Base-by-base conservation (phyloP, 768 basidiomycete species). In the Tulasnella sp. region DNA sequence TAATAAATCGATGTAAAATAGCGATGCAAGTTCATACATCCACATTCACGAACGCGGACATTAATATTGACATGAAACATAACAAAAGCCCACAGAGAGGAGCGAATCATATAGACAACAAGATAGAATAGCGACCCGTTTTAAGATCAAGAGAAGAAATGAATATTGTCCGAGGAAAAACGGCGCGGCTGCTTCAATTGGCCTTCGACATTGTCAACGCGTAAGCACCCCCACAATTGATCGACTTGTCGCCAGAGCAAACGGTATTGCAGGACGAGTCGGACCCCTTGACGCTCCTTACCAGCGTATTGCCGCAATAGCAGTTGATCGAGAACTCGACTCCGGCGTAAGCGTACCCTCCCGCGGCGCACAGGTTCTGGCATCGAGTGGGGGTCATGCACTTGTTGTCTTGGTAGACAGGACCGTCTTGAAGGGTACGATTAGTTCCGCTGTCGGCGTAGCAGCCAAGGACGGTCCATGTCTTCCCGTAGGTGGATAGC, bases 291-390 rank as follows among this genome's bases (percentile, higher is more conserved):
- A 64, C 37, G 35, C n/a, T 52, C 42, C 34, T 62, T n/a, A 44
- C 14, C 63, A 64, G 32, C 8, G 63, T 26, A 32, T 64, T 64
- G 2, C 63, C 39, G 59, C 71, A 72, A 17, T 34, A 72, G 42
- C 71, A 72, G 34, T 72, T 35, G 22, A 29, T 63, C 32, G 68
- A 34, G 40, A 29, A 35, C 41, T 72, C 71, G 41, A 72, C 67
- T 26, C 71, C 71, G 26, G 37, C 17, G 41, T 64, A 72, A 26
- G 29, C 3, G 63, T 37, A 72, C 7, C 71, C 71, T 19, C 14
- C 32, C 11, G 32, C 41, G 11, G 26, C 35, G 41, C 71, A 72
- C 32, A 59, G 22, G 39, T 66, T 29, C 62, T 71, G 22, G 70
- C 70, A 71, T 40, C 40, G 40, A 40, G 64, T 71, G 7, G 44